A percentile compares a stretch with the other conserved stretches of the same genome.
phyloP scores from a whole-genome alignment of 495 filamentous ascomycete species.

The Pseudomonodictys pantanalensis region DNA sequence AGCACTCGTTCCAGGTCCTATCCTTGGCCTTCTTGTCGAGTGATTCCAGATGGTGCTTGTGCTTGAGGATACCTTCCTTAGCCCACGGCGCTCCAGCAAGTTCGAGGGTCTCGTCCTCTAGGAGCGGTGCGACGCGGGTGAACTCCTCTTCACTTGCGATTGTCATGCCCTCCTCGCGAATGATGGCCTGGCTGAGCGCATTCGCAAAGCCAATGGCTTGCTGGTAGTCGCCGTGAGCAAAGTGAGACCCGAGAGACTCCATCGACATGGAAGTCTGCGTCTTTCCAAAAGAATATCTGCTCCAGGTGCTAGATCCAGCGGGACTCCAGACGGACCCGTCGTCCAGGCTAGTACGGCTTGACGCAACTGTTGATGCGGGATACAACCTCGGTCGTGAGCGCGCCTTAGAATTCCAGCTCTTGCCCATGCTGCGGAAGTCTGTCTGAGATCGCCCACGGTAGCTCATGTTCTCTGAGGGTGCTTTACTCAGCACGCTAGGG shows the following conservation, averaged over 20 bases:
- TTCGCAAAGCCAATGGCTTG: slow-evolving; percentile 98
- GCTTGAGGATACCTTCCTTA: slow-evolving; percentile 92
- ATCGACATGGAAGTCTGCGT: slow-evolving; percentile 88
- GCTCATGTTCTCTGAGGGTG: slow-evolving; percentile 68
- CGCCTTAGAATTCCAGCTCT: slow-evolving; percentile 79
- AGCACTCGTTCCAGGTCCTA: slow-evolving; percentile 89
- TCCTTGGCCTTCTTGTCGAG: slow-evolving; percentile 89
- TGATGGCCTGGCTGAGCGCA: slow-evolving; percentile 89
- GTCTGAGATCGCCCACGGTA: slow-evolving; percentile 62
- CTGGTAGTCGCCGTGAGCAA: slow-evolving; percentile 79
- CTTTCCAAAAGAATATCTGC: slow-evolving; percentile 85
- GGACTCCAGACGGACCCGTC: slow-evolving; percentile 92
- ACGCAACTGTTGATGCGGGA: slow-evolving; percentile 75
- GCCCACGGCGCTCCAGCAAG: slow-evolving; percentile 93
- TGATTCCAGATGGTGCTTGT: slow-evolving; percentile 92
- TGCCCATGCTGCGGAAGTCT: slow-evolving; percentile 63
- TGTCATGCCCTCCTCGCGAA: slow-evolving; percentile 74
- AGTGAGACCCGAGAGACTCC: slow-evolving; percentile 78
- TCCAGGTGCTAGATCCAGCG: slow-evolving; percentile 86
- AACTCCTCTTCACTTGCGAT: slow-evolving; percentile 43
- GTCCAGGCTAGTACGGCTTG: slow-evolving; percentile 89
- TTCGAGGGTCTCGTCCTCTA: slow-evolving; percentile 89
- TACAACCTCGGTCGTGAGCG: slow-evolving; percentile 79
- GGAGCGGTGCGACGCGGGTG: slow-evolving; percentile 59
- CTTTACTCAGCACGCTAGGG: slow-evolving; percentile 88